A percentile compares a stretch with the other conserved stretches of the same genome.
Evolutionary conservation across 176 grass and related monocot genomes (phyloP).

Genomic region (Oryza punctata): DNA sequence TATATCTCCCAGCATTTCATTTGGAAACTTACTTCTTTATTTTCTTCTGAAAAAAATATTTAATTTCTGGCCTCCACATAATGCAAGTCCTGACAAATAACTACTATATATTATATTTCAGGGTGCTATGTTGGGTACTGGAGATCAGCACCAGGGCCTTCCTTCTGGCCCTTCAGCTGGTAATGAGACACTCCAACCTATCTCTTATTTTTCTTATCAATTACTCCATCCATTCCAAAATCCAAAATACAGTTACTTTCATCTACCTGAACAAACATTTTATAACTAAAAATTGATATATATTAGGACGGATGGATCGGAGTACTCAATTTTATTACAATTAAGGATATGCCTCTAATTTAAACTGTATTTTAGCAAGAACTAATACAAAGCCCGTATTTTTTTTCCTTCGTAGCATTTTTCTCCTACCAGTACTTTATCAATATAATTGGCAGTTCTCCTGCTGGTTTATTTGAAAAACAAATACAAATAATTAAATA

Average conservation of each 20-base stretch:
- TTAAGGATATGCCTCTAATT: neutral
- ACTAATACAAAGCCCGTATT: neutral
- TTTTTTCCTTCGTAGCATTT: neutral
- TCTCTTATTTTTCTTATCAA: neutral
- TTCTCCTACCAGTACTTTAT: neutral
- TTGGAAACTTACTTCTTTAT: neutral
- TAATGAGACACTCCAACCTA: slow-evolving; percentile 24
- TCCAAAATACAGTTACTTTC: too few species aligned
- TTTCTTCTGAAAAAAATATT: neutral
- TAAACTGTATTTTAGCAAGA: neutral
- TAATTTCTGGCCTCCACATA: neutral
- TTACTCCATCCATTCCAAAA: neutral
- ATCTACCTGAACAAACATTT: too few species aligned
- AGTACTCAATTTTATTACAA: neutral
- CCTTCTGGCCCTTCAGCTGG: slow-evolving; percentile 37
- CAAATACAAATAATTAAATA: neutral
- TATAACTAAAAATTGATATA: too few species aligned
- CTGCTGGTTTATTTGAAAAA: neutral
- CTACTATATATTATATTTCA: slow-evolving; percentile 33
- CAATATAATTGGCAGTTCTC: neutral
- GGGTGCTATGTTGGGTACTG: slow-evolving; percentile 46
- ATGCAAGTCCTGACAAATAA: neutral
- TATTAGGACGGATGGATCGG: too few species aligned
- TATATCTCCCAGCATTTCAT: neutral
- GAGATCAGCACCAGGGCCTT: slow-evolving; percentile 43